Base-by-base conservation (phyloP, 2,329 filamentous ascomycete species). In the Venturiaceae sp. region DNA sequence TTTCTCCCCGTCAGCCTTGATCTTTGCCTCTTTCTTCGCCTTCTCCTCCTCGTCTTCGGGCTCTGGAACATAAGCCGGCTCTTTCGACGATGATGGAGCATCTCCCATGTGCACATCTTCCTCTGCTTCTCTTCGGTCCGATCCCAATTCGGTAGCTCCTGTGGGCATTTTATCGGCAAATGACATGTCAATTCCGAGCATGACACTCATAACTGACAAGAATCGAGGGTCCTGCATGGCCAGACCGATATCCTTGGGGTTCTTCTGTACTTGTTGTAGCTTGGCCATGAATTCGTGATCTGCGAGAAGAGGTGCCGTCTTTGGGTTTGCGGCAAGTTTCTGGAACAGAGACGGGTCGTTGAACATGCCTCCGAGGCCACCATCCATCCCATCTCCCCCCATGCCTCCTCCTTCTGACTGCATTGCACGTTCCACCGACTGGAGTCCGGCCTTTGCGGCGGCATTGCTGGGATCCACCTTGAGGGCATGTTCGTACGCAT, bases 291-390 rank as follows among this genome's bases (percentile, higher is more conserved):
- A 99, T 30, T 83, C 78, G 9, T 86, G 81, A 68, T 99, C 94
- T 60, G 84, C 86, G 33, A 99, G 84, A 66, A 88, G 83, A 13
- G 79, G 72, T 63, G 87, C 86, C 11, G 95, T 99, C 84, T 97
- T 97, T 62, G 95, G 94, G 78, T 97, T 97, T 66, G 77, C 82
- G 63, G 92, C 91, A 60, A 99, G 85, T 79, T 99, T 99, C 72
- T 90, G 82, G 63, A 95, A 80, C 64, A 99, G 77, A 68, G 91
- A 84, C 19, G 94, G 94, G 72, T 99, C 95, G 71, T 84, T 92
- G 81, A 99, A 97, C 82, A 99, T 92, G 70, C 85, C 83, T 65
- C 88, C 89, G n/a, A 99, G 78, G 50, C 91, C 90, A 57, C 82
- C 88, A 37, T 78, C 80, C 7, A 88, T 86, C 67, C 92, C 86